Evolutionary conservation across 1,284 basidiomycete genomes (phyloP).

Genomic region (Tilletia setariae): DNA sequence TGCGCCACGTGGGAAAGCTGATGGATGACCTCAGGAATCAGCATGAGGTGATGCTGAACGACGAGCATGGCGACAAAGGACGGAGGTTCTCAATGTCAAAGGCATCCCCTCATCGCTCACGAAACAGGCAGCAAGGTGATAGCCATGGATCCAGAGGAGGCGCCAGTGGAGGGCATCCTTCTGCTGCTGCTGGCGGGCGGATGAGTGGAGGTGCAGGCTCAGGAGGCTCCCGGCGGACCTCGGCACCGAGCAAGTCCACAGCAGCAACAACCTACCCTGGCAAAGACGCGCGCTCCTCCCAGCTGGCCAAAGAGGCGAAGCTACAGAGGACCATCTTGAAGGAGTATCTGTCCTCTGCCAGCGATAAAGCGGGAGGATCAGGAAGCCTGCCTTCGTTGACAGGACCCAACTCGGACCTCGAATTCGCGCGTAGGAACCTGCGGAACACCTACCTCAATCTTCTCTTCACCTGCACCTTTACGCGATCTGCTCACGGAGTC

Average conservation of each 20-base stretch:
- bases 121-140: neutral
- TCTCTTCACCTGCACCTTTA: conserved; percentile 45
- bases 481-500: conserved; percentile 34
- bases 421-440: conserved; percentile 39
- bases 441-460: conserved; percentile 49
- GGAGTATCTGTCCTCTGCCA: neutral
- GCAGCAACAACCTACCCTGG: neutral
- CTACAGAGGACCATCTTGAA: conserved; percentile 8
- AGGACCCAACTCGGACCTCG: conserved; percentile 28
- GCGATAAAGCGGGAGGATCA: conserved; percentile 2
- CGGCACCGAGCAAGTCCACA: neutral
- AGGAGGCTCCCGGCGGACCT: neutral
- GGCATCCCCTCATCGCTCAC: too few species aligned
- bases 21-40: too few species aligned
- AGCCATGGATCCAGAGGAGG: neutral
- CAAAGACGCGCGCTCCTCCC: conserved; percentile 7
- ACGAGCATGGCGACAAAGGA: too few species aligned
- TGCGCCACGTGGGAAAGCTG: too few species aligned
- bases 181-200: neutral
- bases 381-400: conserved; percentile 14
- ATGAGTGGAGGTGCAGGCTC: neutral
- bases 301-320: conserved; percentile 17
- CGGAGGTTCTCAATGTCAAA: too few species aligned
- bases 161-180: neutral
- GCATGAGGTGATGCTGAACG: too few species aligned